These are phyloP conservation scores for Graphilbum fragrans DNA, from an alignment of 2,329 filamentous ascomycete genomes.

Conservation along the genomic window DNA sequence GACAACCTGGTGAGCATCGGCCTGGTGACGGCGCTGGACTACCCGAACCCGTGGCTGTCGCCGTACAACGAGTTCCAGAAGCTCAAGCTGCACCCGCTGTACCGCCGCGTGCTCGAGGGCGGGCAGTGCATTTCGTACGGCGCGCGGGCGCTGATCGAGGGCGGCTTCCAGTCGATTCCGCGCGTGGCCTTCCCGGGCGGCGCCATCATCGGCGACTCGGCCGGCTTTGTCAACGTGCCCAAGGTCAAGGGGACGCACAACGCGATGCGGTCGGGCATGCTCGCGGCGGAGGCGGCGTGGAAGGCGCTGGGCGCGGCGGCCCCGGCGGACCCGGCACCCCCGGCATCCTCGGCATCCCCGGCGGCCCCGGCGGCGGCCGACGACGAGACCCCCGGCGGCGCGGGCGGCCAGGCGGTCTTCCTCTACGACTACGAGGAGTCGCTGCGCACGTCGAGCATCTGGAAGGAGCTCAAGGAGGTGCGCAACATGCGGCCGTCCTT, in stretches of 20 bases:
- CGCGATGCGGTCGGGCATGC: conserved; percentile 94
- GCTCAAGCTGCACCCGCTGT: conserved; percentile 94
- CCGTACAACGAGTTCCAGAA: conserved; percentile 97
- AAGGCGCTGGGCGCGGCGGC: conserved; percentile 42
- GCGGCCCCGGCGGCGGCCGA: not conserved
- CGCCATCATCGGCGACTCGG: conserved; percentile 89
- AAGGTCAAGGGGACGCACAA: conserved; percentile 99
- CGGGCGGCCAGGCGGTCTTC: conserved; percentile 52
- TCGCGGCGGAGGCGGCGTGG: conserved; percentile 86
- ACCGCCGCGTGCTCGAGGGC: conserved; percentile 75
- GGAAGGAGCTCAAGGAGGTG: conserved; percentile 88
- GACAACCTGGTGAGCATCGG: conserved; percentile 92
- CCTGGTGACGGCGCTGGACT: conserved; percentile 86
- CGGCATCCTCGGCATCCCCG: not conserved
- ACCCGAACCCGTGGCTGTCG: conserved; percentile 90
- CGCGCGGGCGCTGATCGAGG: conserved; percentile 82
- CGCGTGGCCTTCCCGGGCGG: conserved; percentile 95
- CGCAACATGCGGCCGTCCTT: conserved; percentile 97
- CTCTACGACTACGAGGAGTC: conserved; percentile 89
- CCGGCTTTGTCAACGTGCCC: conserved; percentile 92
- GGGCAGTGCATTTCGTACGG: conserved; percentile 97
- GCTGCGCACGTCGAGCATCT: conserved; percentile 75
- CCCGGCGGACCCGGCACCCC: not conserved
- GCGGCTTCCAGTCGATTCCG: conserved; percentile 94
- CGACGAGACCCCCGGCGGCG: not conserved